A percentile compares a stretch with the other conserved stretches of the same genome.
phyloP scores from a whole-genome alignment of 495 filamentous ascomycete species.

The Penicillium silybi region DNA sequence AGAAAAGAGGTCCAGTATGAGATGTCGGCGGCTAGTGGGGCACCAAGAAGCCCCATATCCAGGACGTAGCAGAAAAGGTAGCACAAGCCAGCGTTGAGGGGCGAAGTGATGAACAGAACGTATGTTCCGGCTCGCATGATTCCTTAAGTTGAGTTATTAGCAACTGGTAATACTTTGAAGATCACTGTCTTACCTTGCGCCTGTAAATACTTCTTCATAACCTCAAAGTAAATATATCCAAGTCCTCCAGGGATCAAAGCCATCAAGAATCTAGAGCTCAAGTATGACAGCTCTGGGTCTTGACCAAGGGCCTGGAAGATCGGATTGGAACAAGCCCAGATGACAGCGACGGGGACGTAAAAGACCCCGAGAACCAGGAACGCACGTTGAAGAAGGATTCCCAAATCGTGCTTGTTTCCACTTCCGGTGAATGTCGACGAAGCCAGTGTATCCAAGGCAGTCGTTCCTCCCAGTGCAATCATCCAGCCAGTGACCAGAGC shows the following conservation, averaged over 20 bases:
- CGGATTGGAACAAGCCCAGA: conserved; percentile 76
- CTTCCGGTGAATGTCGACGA: conserved; percentile 86
- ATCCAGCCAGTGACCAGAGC: conserved; percentile 90
- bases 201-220: conserved; percentile 89
- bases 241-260: conserved; percentile 80
- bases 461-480: conserved; percentile 87
- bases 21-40: conserved; percentile 77
- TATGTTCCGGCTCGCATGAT: conserved; percentile 89
- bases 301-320: conserved; percentile 77
- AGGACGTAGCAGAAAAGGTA: conserved; percentile 76
- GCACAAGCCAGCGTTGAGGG: conserved; percentile 72
- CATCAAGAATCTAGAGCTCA: conserved; percentile 71
- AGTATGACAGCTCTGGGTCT: conserved; percentile 68
- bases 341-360: conserved; percentile 68
- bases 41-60: conserved; percentile 68
- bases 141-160: conserved; percentile 37
- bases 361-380: conserved; percentile 71
- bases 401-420: conserved; percentile 75
- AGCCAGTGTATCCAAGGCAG: conserved; percentile 82
- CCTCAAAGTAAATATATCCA: conserved; percentile 89
- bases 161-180: background rate
- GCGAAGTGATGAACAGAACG: conserved; percentile 78
- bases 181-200: conserved; percentile 61
- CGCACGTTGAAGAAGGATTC: conserved; percentile 75
- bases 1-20: conserved; percentile 85